Evolutionary conservation across 371 early-diverging fungal species (phyloP).

Genomic region (Rhizopus delemar): DNA sequence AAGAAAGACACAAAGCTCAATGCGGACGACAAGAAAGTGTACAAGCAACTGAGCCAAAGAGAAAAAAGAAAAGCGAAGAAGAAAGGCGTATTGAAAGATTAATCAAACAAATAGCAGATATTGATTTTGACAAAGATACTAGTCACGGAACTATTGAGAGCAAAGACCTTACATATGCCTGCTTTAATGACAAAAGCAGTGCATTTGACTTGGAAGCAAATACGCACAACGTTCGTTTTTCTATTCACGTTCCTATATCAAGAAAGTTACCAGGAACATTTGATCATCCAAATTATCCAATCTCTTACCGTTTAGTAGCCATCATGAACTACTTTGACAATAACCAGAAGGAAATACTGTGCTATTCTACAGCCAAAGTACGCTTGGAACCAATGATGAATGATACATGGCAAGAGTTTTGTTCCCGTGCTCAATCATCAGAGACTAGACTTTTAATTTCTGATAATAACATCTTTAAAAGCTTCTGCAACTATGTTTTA

Average conservation of each 20-base stretch:
- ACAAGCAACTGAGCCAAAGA: no score
- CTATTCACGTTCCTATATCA: conserved; percentile 11
- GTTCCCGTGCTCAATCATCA: conserved; percentile 3
- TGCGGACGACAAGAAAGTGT: no score
- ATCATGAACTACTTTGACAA: conserved; percentile 8
- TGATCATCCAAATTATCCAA: conserved; percentile 19
- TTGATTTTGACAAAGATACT: neutral
- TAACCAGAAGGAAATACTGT: neutral
- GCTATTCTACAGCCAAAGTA: conserved; percentile 12
- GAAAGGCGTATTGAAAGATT: conserved; percentile 14
- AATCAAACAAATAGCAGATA: conserved; percentile 7
- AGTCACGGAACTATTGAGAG: neutral
- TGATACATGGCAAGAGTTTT: neutral
- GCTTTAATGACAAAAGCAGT: neutral
- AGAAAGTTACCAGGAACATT: conserved; percentile 9
- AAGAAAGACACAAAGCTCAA: neutral
- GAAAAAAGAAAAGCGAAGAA: neutral
- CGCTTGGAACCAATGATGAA: conserved; percentile 8
- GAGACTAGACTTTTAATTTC: neutral
- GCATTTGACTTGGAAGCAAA: conserved; percentile 8
- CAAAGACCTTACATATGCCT: neutral
- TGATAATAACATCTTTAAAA: neutral
- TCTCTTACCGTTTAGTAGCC: conserved; percentile 9
- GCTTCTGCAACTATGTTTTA: neutral
- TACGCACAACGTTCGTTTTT: conserved; percentile 11